phyloP scores from a whole-genome alignment of 2,329 filamentous ascomycete species.

The Epichloe elymi region DNA sequence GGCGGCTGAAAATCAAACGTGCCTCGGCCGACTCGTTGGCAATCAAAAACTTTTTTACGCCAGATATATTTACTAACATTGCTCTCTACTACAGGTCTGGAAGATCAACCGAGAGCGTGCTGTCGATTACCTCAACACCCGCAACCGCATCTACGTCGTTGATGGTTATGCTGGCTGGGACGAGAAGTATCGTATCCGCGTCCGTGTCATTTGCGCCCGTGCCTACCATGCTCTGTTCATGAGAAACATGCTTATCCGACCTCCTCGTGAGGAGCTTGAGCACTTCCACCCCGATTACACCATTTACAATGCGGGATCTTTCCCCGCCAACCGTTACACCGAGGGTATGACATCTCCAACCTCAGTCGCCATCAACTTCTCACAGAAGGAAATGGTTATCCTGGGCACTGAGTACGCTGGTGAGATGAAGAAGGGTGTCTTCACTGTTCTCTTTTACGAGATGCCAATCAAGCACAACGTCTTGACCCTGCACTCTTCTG shows the following conservation, averaged over 20 bases:
- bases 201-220: conserved; percentile 94
- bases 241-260: conserved; percentile 99
- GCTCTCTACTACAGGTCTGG: conserved; percentile 61
- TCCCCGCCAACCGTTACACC: conserved; percentile 97
- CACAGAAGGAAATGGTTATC: conserved; percentile 99
- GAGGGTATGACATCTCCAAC: conserved; percentile 98
- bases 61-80: background rate
- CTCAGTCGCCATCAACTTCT: conserved; percentile 97
- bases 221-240: conserved; percentile 99
- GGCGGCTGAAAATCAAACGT: too few relatives aligned
- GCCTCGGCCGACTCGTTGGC: background rate
- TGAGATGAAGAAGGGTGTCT: conserved; percentile 77
- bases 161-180: conserved; percentile 98
- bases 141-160: conserved; percentile 96
- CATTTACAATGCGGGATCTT: conserved; percentile 98
- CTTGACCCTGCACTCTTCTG: conserved; percentile 93
- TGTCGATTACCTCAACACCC: conserved; percentile 97
- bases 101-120: conserved; percentile 98
- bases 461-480: conserved; percentile 99
- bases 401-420: conserved; percentile 97
- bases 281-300: conserved; percentile 98
- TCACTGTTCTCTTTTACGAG: conserved; percentile 99
- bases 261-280: conserved; percentile 79
- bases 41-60: background rate
- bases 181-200: conserved; percentile 92